These are phyloP conservation scores for Trichoderma orchidacearum DNA, from an alignment of 495 filamentous ascomycete species.

Conservation along the genomic window DNA sequence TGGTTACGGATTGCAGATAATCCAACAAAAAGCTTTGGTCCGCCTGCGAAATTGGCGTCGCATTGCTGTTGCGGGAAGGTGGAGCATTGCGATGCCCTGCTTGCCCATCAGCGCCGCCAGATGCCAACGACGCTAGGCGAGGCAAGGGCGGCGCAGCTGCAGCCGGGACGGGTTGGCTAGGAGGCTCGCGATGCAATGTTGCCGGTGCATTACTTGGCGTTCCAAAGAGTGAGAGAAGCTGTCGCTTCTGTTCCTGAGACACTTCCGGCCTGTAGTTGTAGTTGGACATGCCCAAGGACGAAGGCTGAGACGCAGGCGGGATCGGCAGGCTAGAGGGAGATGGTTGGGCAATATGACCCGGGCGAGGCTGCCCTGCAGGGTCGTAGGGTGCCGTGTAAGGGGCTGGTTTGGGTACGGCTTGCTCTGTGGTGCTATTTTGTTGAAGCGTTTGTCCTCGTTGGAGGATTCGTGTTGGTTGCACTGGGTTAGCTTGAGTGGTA, in stretches of 20 bases:
- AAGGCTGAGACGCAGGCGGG: background rate
- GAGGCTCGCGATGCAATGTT: conserved; percentile 3
- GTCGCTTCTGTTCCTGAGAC: conserved; percentile 48
- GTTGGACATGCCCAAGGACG: conserved; percentile 8
- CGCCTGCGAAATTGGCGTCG: conserved; percentile 45
- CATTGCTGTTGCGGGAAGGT: conserved; percentile 28
- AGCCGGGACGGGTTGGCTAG: background rate
- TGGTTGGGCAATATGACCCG: background rate
- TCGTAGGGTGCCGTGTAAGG: background rate
- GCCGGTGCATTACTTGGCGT: conserved; percentile 31
- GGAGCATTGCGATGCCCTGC: conserved; percentile 12
- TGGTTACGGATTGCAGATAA: conserved; percentile 43
- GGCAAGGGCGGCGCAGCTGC: conserved; percentile 4
- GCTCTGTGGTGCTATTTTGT: background rate
- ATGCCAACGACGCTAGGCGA: conserved; percentile 26
- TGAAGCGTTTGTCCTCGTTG: background rate
- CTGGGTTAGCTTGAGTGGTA: conserved; percentile 1
- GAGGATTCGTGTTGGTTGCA: background rate
- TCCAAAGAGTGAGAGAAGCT: conserved; percentile 59
- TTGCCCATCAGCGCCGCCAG: conserved; percentile 17
- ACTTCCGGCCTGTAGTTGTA: conserved; percentile 12
- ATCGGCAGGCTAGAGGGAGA: background rate
- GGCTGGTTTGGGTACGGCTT: background rate
- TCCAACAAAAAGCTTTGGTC: conserved; percentile 69
- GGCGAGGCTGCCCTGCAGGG: background rate